Evolutionary conservation across 306 rosid species (phyloP).

Genomic region (Prunus mume): DNA sequence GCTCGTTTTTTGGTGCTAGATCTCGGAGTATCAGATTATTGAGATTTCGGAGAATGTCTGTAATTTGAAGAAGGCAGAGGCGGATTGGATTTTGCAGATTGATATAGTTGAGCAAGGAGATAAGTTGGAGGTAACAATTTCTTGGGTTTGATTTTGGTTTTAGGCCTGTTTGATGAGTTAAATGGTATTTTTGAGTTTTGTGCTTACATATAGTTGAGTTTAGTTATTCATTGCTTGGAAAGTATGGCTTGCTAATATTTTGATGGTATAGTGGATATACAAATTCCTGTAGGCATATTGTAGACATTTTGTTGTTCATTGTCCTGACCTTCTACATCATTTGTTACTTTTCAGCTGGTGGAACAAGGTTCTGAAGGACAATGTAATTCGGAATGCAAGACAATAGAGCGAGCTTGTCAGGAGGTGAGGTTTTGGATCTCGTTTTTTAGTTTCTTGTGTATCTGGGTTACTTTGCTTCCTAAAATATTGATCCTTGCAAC

Average conservation of each 20-base stretch:
- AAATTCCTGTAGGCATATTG: not conserved
- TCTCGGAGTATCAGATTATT: constrained; percentile 86
- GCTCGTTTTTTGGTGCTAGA: constrained; percentile 38
- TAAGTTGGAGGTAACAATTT: constrained; percentile 54
- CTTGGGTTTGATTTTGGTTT: constrained; percentile 5
- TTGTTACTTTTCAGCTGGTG: constrained; percentile 53
- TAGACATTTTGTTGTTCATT: not conserved
- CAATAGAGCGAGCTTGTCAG: constrained; percentile 87
- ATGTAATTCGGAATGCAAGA: constrained; percentile 96
- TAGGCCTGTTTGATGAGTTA: not conserved
- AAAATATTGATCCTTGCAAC: not conserved
- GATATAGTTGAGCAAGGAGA: constrained; percentile 82
- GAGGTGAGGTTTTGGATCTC: constrained; percentile 45
- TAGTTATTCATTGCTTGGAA: constrained; percentile 5
- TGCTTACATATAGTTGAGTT: not conserved
- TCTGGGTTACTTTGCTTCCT: not conserved
- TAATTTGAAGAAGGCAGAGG: constrained; percentile 84
- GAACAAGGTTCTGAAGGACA: constrained; percentile 96
- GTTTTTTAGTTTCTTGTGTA: not conserved
- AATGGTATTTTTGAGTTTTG: not conserved
- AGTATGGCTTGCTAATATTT: not conserved
- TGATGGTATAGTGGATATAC: not conserved
- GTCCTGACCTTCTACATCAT: constrained; percentile 4
- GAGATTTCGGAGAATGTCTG: constrained; percentile 94
- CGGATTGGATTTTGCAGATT: constrained; percentile 88